Percentiles rank a stretch among this genome's conserved stretches.
These are phyloP conservation scores for Pezicula radicicola DNA, from an alignment of 2,329 filamentous ascomycete species.

Conservation along the genomic window DNA sequence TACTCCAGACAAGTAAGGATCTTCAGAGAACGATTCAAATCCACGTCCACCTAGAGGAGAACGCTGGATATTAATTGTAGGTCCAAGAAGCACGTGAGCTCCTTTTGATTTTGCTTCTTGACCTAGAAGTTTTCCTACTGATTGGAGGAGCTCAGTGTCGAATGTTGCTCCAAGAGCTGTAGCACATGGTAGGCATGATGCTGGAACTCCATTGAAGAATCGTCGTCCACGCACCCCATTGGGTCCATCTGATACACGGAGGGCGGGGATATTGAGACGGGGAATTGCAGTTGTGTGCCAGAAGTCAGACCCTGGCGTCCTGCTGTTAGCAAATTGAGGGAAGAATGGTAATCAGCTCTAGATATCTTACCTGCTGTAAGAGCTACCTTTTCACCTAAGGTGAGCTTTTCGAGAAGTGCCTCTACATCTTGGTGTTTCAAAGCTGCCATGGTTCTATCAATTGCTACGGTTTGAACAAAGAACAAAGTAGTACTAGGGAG, in stretches of 20 bases:
- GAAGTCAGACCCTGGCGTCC: conserved; percentile 55
- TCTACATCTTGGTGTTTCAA: neutral
- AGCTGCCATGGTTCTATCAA: neutral
- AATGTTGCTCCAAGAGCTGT: conserved; percentile 57
- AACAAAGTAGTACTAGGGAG: too few relatives aligned
- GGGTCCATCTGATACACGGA: conserved; percentile 66
- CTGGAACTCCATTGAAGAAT: conserved; percentile 62
- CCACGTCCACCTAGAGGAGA: conserved; percentile 57
- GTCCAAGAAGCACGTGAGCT: conserved; percentile 56
- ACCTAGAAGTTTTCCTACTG: conserved; percentile 49
- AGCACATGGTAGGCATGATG: conserved; percentile 60
- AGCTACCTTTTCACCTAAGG: neutral
- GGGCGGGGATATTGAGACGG: conserved; percentile 57
- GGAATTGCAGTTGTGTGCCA: conserved; percentile 66
- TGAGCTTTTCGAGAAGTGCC: neutral
- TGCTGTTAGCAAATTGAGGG: neutral
- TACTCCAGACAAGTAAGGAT: conserved; percentile 53
- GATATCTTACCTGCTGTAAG: neutral
- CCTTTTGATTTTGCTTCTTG: conserved; percentile 53
- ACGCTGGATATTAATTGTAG: conserved; percentile 62
- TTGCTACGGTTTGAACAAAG: too few relatives aligned
- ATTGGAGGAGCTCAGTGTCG: conserved; percentile 48
- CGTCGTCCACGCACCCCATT: conserved; percentile 67
- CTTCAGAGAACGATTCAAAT: conserved; percentile 57
- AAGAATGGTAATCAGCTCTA: neutral